Evolutionary conservation across 106 monocot genomes (phyloP), one percentile per base, ranked within the genome.

Genomic region (Platanthera guangdongensis): DNA sequence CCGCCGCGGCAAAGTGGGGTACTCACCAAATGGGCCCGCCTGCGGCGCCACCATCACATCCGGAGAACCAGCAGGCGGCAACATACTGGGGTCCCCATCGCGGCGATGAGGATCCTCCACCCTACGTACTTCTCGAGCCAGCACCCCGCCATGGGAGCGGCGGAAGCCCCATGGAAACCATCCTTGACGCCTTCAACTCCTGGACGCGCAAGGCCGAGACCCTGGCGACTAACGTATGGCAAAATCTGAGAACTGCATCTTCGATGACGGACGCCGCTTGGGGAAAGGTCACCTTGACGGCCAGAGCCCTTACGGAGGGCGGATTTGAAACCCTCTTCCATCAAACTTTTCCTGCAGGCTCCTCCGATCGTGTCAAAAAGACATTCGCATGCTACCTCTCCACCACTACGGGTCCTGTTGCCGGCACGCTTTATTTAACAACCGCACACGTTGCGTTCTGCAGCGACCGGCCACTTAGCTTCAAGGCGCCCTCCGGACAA

Each of bases 351-450:
- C 79, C 75, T 7, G 73, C 76, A 4, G 82, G 86, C 19, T 82
- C 91, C 0, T 65, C 75, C 11, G 97, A 97, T 83, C 75, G 57
- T 50, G 72, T 97, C 13, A 91, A 86, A 81, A 93, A 94, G 80
- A 88, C 89, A 3, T 97, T 97, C 52, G 97, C 97, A 0, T 97
- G 97, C 78, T 97, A 97, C 78, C 86, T 97, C 25, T 97, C 94
- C 16, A 94, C 97, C 46, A 71, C 82, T 54, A 87, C 97, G 0
- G 97, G 97, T 6, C 97, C 97, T 0, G 97, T 97, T 18, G 89
- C 97, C 60, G 97, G 97, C 8, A 97, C 97, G 6, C 82, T 97
- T 18, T 97, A 94, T 84, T 80, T 94, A 46, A 87, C 97, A 39
- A 83, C 73, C 32, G 7, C 68, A 8, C 84, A 79, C 68, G 75